A percentile compares a stretch with the other conserved stretches of the same genome.
phyloP scores from a whole-genome alignment of 2,329 filamentous ascomycete species.

The Thielaviopsis euricoi region DNA sequence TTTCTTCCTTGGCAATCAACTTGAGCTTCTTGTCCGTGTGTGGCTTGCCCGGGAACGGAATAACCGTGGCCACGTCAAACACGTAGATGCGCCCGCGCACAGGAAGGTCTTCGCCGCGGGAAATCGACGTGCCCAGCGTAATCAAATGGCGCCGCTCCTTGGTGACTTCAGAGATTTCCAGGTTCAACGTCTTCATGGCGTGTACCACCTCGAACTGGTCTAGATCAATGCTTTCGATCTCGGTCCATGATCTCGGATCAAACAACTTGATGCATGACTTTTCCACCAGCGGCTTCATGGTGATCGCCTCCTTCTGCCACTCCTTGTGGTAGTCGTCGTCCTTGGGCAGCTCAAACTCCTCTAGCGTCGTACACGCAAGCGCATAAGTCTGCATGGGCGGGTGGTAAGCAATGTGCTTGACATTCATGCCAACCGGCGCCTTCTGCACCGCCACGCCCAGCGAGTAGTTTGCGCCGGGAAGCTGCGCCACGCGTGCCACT shows the following conservation, averaged over 20 bases:
- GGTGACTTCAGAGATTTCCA: slow-evolving; percentile 83
- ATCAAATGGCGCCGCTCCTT: slow-evolving; percentile 73
- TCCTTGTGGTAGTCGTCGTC: slow-evolving; percentile 74
- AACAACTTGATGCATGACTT: slow-evolving; percentile 63
- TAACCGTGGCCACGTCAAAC: slow-evolving; percentile 81
- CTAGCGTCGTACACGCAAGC: slow-evolving; percentile 48
- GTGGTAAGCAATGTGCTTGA: slow-evolving; percentile 63
- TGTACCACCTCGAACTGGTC: slow-evolving; percentile 63
- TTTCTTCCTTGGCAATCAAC: slow-evolving; percentile 74
- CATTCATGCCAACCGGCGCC: slow-evolving; percentile 51
- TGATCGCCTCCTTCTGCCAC: slow-evolving; percentile 55
- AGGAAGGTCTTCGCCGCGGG: slow-evolving; percentile 80
- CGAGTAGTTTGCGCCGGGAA: slow-evolving; percentile 51
- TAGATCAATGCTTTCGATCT: slow-evolving; percentile 61
- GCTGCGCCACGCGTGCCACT: slow-evolving; percentile 54
- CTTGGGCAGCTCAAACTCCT: slow-evolving; percentile 68
- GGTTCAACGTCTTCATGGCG: slow-evolving; percentile 64
- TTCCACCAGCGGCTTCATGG: slow-evolving; percentile 48
- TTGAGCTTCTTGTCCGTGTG: slow-evolving; percentile 80
- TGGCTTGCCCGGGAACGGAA: slow-evolving; percentile 69
- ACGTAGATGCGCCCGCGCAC: slow-evolving; percentile 75
- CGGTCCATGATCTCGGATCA: slow-evolving; percentile 57
- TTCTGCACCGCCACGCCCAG: slow-evolving; percentile 62
- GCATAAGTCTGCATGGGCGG: slow-evolving; percentile 58
- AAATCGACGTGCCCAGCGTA: slow-evolving; percentile 67